Evolutionary conservation across 2,329 filamentous ascomycete genomes (phyloP), one percentile per base, ranked within the genome.

Genomic region (Elsinoe perseae): DNA sequence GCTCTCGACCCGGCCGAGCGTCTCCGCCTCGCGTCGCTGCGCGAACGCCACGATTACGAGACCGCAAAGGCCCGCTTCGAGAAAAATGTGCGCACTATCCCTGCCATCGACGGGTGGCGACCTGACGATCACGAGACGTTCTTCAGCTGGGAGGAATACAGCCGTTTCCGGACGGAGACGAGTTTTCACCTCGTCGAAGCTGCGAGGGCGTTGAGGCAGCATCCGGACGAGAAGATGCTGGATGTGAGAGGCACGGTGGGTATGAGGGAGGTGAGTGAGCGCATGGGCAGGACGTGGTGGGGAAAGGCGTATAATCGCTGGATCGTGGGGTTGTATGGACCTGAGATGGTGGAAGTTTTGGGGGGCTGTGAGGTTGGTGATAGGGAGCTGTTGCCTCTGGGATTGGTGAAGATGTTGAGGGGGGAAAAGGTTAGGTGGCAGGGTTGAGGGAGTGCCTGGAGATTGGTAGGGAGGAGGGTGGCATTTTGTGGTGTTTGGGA

Each of bases 291-390:
- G 10, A 46, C 63, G 25, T 60, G 58, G 21, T 62, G 64, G 5
- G 65, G 66, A 9, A 66, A 53, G 2, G 40, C 52, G 3, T 78
- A 78, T 50, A 77, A 75, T 71, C 69, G 67, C 56, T 79, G 77
- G 76, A 68, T 78, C 10, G 56, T 64, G 42, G 50, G 61, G 32
- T 53, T 66, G 30, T 64, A 65, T 56, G 62, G 61, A 3, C 59
- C 59, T 21, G 65, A 65, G 50, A 54, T 66, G 57, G 58, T 61
- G 53, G 44, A 60, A 23, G 59, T 58, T 14, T 66, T 66, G 44
- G 64, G 64, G 1, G 60, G 60, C n/a, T 23, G 65, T 42, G 62
- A 60, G 12, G 58, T 65, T 21, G 63, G 62, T 2, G 64, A 67
- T 50, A 58, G 59, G 36, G 62, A 63, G 44, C 18, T 65, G 56